Evolutionary conservation across 2,329 filamentous ascomycete genomes (phyloP), one percentile per base, ranked within the genome.

Genomic region (Colletotrichum destructivum): DNA sequence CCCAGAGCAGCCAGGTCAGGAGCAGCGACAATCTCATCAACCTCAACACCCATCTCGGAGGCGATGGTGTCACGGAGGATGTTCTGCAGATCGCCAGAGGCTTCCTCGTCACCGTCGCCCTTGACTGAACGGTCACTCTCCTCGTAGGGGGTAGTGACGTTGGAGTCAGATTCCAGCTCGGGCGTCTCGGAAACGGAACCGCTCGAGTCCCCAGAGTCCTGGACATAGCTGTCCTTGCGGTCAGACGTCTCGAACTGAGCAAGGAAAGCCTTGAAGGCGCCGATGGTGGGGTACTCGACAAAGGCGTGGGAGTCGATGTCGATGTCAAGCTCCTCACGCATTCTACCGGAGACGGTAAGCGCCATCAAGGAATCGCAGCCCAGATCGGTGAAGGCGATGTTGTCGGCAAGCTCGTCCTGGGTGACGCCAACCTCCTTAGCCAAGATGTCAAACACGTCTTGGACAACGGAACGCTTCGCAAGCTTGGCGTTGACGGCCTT

Each of bases 11-110:
- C 85, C 66, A 90, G 81, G 74, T 89, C 86, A 0, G 86, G 85
- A 0, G 86, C 86, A 26, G 86, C 86, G 3, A 87, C 79, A 40
- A 90, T 84, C 75, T 93, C 91, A 40, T 90, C 88, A 13, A 92
- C 84, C 31, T 91, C 88, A n/a, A 93, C 89, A 69, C 90, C 90
- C 87, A 93, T 93, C 80, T 94, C 92, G 47, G 87, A 85, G n/a
- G 91, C 89, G 73, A 94, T 90, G 67, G 91, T 92, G 65, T 88
- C 87, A 79, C 92, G 90, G 57, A 93, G 86, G 75, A 87, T 79
- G 78, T 84, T 76, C 82, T 86, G 82, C 47, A 88, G 77, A 77
- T 85, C 83, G 74, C 84, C 80, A 7, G 38, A 63, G 16, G 26
- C 26, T 26, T 60, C 59, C 57, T 81, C 78, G 71, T 83, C 84